Conservation (phyloP, 1,284 basidiomycete species). For the Ganoderma multipileum region DNA sequence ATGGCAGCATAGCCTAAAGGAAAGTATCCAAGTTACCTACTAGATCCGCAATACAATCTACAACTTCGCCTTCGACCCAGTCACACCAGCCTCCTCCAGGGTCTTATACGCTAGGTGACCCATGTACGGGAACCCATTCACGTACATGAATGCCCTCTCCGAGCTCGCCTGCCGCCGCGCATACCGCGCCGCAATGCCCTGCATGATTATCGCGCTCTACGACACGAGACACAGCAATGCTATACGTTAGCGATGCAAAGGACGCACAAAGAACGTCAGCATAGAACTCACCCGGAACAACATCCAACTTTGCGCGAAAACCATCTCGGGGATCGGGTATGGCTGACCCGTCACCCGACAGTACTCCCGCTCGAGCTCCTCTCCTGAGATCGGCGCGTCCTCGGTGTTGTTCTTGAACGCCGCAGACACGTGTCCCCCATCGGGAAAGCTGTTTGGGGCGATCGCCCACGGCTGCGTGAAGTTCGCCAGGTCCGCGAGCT, state of each 20-base stretch:
- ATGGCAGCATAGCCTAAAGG: neutral
- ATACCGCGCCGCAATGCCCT: constrained; percentile 90
- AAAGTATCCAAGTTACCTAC: neutral
- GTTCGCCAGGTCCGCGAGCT: constrained; percentile 95
- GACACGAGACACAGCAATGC: neutral
- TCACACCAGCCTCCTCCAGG: constrained; percentile 28
- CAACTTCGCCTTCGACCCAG: constrained; percentile 26
- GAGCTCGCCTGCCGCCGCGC: constrained; percentile 33
- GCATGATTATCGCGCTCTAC: constrained; percentile 85
- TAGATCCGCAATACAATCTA: constrained; percentile 2
- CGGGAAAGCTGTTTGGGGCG: constrained; percentile 45
- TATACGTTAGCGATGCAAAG: neutral
- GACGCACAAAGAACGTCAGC: neutral
- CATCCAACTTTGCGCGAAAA: constrained; percentile 87
- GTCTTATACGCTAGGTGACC: constrained; percentile 28
- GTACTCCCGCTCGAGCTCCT: constrained; percentile 81
- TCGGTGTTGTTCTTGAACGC: constrained; percentile 71
- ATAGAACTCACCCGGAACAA: constrained; percentile 75
- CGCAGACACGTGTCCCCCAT: constrained; percentile 25
- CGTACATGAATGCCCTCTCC: constrained; percentile 28
- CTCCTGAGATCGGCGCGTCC: constrained; percentile 70
- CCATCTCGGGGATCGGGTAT: constrained; percentile 80
- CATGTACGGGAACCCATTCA: constrained; percentile 29
- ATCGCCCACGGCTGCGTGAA: constrained; percentile 87
- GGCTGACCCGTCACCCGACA: constrained; percentile 63